Conservation (phyloP, 129 eudicot species). For the Flaveria sonorensis region DNA sequence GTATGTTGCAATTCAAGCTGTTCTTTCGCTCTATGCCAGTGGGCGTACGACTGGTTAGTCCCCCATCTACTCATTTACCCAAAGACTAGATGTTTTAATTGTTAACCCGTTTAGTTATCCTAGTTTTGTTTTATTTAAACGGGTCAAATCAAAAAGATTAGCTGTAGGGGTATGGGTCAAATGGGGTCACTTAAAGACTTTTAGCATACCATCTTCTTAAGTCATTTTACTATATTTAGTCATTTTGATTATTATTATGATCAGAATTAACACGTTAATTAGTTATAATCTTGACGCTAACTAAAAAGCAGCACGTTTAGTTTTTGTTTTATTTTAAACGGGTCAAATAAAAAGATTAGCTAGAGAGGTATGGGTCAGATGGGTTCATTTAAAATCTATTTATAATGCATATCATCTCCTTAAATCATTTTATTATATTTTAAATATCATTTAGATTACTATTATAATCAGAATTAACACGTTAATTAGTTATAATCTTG, state of each 20-base stretch:
- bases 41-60: slow-evolving; percentile 1
- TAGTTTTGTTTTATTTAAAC: too few relatives aligned
- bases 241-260: neutral
- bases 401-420: neutral
- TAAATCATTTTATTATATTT: too few relatives aligned
- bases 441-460: too few relatives aligned
- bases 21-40: neutral
- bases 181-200: neutral
- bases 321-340: too few relatives aligned
- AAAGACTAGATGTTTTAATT: neutral
- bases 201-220: neutral
- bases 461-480: neutral
- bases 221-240: too few relatives aligned
- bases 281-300: neutral
- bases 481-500: neutral
- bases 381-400: neutral
- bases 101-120: neutral
- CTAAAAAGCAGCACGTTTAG: neutral
- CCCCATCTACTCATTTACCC: neutral
- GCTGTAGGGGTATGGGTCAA: neutral
- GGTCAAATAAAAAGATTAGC: neutral
- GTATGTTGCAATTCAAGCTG: slow-evolving; percentile 22
- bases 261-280: neutral
- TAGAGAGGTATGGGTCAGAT: neutral
- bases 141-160: neutral